phyloP scores from a whole-genome alignment of 352 stramenopile species.

The Plasmopara halstedii region DNA sequence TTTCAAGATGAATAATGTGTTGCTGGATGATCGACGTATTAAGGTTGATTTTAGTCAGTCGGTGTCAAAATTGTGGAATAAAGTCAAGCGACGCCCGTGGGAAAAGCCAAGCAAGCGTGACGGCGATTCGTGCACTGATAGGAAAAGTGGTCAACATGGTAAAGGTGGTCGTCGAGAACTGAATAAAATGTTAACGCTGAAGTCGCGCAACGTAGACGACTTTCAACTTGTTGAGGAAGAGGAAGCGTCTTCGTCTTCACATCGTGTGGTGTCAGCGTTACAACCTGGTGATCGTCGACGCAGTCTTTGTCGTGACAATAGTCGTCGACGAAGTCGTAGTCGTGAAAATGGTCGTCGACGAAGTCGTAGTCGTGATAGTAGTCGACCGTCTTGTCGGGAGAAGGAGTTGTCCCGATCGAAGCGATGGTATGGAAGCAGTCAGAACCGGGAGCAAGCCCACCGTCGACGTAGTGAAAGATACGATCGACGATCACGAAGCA shows the following conservation, averaged over 20 bases:
- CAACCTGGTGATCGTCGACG: slow-evolving; percentile 7
- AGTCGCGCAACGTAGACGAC: slow-evolving; percentile 19
- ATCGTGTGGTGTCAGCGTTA: slow-evolving; percentile 4
- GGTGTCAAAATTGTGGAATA: slow-evolving; percentile 97
- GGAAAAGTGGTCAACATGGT: slow-evolving; percentile 9
- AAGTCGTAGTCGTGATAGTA: slow-evolving; percentile 18
- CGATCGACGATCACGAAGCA: slow-evolving; percentile 9
- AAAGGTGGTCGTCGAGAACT: slow-evolving; percentile 21
- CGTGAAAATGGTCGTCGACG: slow-evolving; percentile 16
- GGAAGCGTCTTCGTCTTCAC: slow-evolving; percentile 6
- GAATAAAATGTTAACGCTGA: slow-evolving; percentile 35
- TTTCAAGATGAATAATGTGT: slow-evolving; percentile 99
- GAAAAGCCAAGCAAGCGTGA: slow-evolving; percentile 54
- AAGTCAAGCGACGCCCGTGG: slow-evolving; percentile 57
- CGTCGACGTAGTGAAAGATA: slow-evolving; percentile 8
- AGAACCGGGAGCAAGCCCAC: slow-evolving; percentile 8
- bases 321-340: slow-evolving; percentile 15
- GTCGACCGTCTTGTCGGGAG: slow-evolving; percentile 3
- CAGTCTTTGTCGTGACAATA: slow-evolving; percentile 17
- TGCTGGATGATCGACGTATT: slow-evolving; percentile 96
- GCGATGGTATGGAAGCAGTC: slow-evolving; percentile 4
- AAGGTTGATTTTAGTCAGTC: slow-evolving; percentile 98
- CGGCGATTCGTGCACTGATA: slow-evolving; percentile 30
- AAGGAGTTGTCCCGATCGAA: slow-evolving; percentile 10
- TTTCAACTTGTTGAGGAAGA: slow-evolving; percentile 53